Evolutionary conservation across 1,139 yeast genomes (phyloP).

Genomic region (Saccharomyces hybrid): DNA sequence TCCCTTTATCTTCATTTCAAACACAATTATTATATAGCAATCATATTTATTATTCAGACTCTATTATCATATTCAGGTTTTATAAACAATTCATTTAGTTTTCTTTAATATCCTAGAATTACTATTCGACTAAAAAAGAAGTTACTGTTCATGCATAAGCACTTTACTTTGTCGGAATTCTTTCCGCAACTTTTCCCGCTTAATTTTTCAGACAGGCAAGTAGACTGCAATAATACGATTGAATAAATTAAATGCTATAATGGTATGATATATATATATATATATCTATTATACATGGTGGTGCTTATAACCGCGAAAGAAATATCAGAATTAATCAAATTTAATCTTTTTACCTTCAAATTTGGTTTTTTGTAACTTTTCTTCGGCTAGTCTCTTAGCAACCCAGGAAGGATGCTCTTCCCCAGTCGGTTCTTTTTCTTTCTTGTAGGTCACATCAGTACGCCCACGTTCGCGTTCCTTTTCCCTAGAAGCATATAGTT

Average conservation of each 20-base stretch:
- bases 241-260: background rate
- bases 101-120: background rate
- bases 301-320: too few relatives aligned
- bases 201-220: background rate
- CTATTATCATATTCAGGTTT: background rate
- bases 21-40: background rate
- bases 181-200: background rate
- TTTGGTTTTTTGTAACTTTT: constrained; percentile 54
- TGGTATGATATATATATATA: background rate
- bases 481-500: constrained; percentile 26
- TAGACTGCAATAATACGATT: background rate
- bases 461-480: constrained; percentile 28
- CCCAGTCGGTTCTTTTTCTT: constrained; percentile 5
- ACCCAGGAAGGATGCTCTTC: constrained; percentile 92
- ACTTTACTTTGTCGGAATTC: too few relatives aligned
- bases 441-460: constrained; percentile 20
- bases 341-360: constrained; percentile 80
- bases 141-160: too few relatives aligned
- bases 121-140: too few relatives aligned
- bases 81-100: background rate
- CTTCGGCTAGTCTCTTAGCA: constrained; percentile 70
- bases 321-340: constrained; percentile 35
- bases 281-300: background rate
- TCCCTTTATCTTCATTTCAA: background rate
- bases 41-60: background rate